Evolutionary conservation across 495 filamentous ascomycete genomes (phyloP).

Genomic region (Xylaria sp.): DNA sequence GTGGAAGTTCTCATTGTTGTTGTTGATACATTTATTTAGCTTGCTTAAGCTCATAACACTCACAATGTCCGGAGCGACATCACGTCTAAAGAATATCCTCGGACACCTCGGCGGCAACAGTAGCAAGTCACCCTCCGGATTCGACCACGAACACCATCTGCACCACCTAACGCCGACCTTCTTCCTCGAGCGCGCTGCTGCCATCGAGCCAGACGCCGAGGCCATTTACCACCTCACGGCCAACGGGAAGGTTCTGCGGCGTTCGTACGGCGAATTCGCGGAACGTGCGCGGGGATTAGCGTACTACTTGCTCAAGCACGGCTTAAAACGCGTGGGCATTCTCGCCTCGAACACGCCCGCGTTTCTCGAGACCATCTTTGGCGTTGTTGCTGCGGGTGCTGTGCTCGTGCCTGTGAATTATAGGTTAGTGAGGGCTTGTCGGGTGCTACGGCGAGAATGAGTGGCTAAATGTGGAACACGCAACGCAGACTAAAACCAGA

Average conservation of each 20-base stretch:
- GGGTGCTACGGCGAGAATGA: background rate
- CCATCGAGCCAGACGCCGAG: conserved; percentile 85
- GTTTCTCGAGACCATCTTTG: conserved; percentile 89
- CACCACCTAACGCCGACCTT: conserved; percentile 87
- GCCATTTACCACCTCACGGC: conserved; percentile 90
- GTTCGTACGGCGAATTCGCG: conserved; percentile 80
- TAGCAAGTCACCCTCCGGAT: conserved; percentile 42
- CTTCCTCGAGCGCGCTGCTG: conserved; percentile 87
- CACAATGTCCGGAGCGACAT: conserved; percentile 54
- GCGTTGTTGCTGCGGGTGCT: conserved; percentile 82
- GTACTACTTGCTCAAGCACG: conserved; percentile 79
- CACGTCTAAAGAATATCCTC: conserved; percentile 62
- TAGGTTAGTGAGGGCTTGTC: conserved; percentile 35
- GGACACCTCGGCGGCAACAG: conserved; percentile 63
- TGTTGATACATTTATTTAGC: background rate
- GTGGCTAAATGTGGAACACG: conserved; percentile 2
- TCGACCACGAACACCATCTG: conserved; percentile 66
- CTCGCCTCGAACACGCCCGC: conserved; percentile 92
- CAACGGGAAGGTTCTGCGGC: conserved; percentile 71
- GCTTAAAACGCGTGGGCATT: conserved; percentile 75
- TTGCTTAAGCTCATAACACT: background rate
- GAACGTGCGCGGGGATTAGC: conserved; percentile 85
- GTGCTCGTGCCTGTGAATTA: conserved; percentile 90
- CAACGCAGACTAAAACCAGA: conserved; percentile 72
- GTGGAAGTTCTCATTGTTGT: too few species aligned